Base-by-base conservation (phyloP, 305 asterid species). In the Fraxinus latifolia region DNA sequence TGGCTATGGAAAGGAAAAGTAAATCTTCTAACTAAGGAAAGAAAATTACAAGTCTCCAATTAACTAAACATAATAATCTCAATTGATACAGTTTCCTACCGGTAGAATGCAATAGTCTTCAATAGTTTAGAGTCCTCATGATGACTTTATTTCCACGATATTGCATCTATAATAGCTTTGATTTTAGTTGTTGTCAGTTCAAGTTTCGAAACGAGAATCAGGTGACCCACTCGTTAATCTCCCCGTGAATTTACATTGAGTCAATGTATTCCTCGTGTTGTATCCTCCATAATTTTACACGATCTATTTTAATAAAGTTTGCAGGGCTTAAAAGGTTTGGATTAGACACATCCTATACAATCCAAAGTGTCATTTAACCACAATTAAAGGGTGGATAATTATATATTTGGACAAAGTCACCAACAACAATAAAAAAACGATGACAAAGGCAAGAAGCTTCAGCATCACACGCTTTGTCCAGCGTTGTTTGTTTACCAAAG, bases 401-500 rank as follows among this genome's bases (percentile, higher is more conserved):
- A 37, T 36, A 34, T 58, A 7, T 17, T 65, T 11, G 73, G 73
- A 65, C 73, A 23, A 23, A 11, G 72, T 62, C 68, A 19, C 68
- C 9, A 19, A 60, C 27, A 60, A 21, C 11, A 60, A 60, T 21
- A 60, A 7, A 21, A 65, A 23, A 25, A 62, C 17, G 5, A 27
- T 0, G 39, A 29, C 74, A 12, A 29, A 29, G 37, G 74, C 37
- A 68, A 68, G 74, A 68, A 68, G 74, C 74, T 27, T 68, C 74
- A 29, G 5, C 74, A 14, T 68, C 37, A 68, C 74, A 68, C 74
- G 74, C 37, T 68, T 68, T 25, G 36, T 68, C 74, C 39, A 29
- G 37, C 74, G 74, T 29, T 68, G 74, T 68, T 68, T 68, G 74
- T 68, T 68, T 68, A 68, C 74, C 74, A 68, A 68, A 68, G 34